phyloP scores from a whole-genome alignment of 2,329 filamentous ascomycete species.

The Paracamarosporium sp. region DNA sequence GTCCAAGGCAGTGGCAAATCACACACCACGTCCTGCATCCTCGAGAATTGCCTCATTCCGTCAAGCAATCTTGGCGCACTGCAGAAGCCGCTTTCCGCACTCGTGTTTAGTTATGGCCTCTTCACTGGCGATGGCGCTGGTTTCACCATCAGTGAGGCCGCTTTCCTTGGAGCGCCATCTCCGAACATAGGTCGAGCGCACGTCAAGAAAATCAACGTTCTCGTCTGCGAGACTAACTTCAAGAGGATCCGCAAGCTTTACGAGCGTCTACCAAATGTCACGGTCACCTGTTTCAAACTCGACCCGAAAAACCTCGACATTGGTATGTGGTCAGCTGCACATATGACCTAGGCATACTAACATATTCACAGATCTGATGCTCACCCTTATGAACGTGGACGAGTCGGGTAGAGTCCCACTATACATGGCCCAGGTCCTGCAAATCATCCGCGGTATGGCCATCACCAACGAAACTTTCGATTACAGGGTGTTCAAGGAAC shows the following conservation, averaged over 20 bases:
- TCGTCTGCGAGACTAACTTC: slow-evolving; percentile 33
- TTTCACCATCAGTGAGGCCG: slow-evolving; percentile 64
- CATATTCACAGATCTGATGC: slow-evolving; percentile 51
- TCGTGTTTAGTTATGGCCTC: slow-evolving; percentile 64
- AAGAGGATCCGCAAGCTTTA: slow-evolving; percentile 27
- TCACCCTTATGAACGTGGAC: slow-evolving; percentile 61
- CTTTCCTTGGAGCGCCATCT: slow-evolving; percentile 56
- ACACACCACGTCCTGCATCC: slow-evolving; percentile 64
- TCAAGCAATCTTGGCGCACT: slow-evolving; percentile 53
- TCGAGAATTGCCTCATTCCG: slow-evolving; percentile 53
- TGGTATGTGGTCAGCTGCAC: neutral
- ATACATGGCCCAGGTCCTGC: slow-evolving; percentile 56
- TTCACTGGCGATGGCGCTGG: slow-evolving; percentile 53
- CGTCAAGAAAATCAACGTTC: slow-evolving; percentile 27
- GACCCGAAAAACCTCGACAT: slow-evolving; percentile 58
- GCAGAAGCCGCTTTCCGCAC: slow-evolving; percentile 61
- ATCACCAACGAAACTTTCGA: slow-evolving; percentile 58
- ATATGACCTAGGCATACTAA: neutral
- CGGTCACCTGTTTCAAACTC: slow-evolving; percentile 56
- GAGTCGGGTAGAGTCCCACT: slow-evolving; percentile 55
- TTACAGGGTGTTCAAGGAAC: slow-evolving; percentile 48
- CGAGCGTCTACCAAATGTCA: slow-evolving; percentile 46
- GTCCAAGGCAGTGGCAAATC: slow-evolving; percentile 69
- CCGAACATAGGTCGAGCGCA: slow-evolving; percentile 8
- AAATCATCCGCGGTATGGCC: slow-evolving; percentile 64